These are phyloP conservation scores for Epichloe sylvatica DNA, from an alignment of 2,329 filamentous ascomycete species.

Conservation along the genomic window DNA sequence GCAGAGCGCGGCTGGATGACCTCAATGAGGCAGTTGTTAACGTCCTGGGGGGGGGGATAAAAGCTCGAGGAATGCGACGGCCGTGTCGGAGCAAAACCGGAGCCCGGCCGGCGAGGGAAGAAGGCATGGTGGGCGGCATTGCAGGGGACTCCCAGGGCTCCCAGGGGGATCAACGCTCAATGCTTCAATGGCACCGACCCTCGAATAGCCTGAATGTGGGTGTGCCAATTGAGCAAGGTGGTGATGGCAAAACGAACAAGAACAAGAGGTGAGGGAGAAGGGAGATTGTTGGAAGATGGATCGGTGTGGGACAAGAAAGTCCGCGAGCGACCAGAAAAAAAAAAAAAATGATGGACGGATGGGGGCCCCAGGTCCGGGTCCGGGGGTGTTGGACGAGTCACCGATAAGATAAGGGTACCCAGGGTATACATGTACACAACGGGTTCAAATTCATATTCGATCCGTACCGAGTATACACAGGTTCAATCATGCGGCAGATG, in stretches of 20 bases:
- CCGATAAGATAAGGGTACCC: no score
- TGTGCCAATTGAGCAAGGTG: conserved; percentile 16
- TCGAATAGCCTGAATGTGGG: conserved; percentile 19
- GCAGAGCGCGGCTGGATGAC: conserved; percentile 19
- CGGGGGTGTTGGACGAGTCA: no score
- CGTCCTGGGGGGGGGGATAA: conserved; percentile 29
- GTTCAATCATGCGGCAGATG: no score
- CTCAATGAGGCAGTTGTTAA: conserved; percentile 25
- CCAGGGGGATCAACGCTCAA: conserved; percentile 17
- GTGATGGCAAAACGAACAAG: conserved; percentile 6
- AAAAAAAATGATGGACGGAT: conserved; percentile 7
- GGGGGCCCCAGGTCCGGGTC: background rate
- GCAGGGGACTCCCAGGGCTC: conserved; percentile 17
- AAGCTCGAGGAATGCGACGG: conserved; percentile 32
- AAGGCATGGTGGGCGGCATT: conserved; percentile 26
- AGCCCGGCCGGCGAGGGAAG: conserved; percentile 40
- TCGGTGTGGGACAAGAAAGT: conserved; percentile 6
- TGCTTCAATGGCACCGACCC: conserved; percentile 18
- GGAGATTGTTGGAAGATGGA: conserved; percentile 8
- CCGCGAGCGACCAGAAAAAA: conserved; percentile 7
- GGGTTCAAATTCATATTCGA: no score
- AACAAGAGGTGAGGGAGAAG: background rate
- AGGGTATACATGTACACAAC: no score
- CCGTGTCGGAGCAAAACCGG: conserved; percentile 43
- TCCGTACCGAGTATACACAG: no score